Base-by-base conservation (phyloP, 345 rosid species). In the Heritiera fomes region DNA sequence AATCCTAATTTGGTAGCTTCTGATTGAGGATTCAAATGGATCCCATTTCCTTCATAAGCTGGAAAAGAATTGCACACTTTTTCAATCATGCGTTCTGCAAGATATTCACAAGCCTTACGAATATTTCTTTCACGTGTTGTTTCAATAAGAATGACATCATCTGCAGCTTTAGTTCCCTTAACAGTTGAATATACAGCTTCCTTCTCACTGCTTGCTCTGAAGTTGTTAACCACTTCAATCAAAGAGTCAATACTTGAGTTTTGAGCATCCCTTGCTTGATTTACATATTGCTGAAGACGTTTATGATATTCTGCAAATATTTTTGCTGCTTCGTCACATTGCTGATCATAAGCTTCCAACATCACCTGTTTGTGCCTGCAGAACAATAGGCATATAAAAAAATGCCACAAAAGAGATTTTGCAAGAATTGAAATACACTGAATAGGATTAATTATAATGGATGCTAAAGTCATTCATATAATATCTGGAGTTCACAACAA, bases 161-260 rank as follows among this genome's bases (percentile, higher is more conserved):
- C 97, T 4, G 87, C 88, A 80, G 94, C 86, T 83, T 92, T 94
- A 9, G 81, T 76, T 56, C 97, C 95, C 87, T 90, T 93, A 72
- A 95, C 91, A 77, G 98, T 92, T 46, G 98, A 95, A 85, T 92
- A 95, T 78, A 93, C 89, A 80, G 97, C 86, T 82, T 93, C 99
- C 79, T 86, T 93, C 67, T 91, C 93, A 78, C 78, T 82, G 78
- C 82, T 86, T 56, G 80, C 81, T 71, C 84, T 80, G 75, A 86
- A 79, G 79, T 83, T 92, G 83, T 80, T 88, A 71, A 81, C 77
- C 69, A 86, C 82, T 78, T 95, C 97, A 78, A 77, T 75, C 41
- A 89, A 89, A 38, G 87, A 84, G 75, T 91, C 91, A 53, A 77
- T 68, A 85, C 89, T 87, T 20, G 88, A 86, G 84, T 89, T 87